Evolutionary conservation across 164 flowering plant genomes (phyloP), one percentile per base, ranked within the genome.

Genomic region (Liquidambar formosana): DNA sequence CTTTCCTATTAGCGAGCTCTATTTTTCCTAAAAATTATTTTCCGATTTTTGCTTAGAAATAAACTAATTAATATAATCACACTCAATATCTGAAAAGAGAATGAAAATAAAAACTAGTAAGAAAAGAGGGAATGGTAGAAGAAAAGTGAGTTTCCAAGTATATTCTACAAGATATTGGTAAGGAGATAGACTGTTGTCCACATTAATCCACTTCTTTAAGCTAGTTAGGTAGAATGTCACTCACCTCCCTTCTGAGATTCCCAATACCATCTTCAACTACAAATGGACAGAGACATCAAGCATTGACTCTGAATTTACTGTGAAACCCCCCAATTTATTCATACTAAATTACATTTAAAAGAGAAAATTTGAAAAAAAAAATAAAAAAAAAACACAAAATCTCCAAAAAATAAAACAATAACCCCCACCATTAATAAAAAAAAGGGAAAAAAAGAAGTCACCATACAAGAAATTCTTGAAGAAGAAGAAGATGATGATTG

Each of bases 401-500:
- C 47, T 23, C 14, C 58, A 63, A 68, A 56, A 57, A 73, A 57
- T 74, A 53, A 67, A 71, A 75, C 54, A 33, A 33, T 33, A 33
- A 33, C 41, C 41, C 41, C 41, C 41, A 33, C 41, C 41, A 33
- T 33, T 33, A 2, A 2, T 2, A 41, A 21, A 38, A 1, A 61
- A 22, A 12, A 28, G n/a, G n/a, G n/a, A n/a, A n/a, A n/a, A n/a
- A n/a, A n/a, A n/a, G n/a, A n/a, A n/a, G n/a, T n/a, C n/a, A n/a
- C n/a, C n/a, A 60, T 0, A 38, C 10, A 14, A 53, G 57, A 68
- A 68, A 14, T 48, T 43, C 8, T 41, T 57, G 48, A 28, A 44
- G 13, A n/a, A n/a, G n/a, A n/a, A n/a, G n/a, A 61, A 12, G 27
- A 21, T 3, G 26, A 65, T 49, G 18, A 27, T 6, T 27, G n/a